Base-by-base conservation (phyloP, 2,329 filamentous ascomycete species). In the Triangularia setosa region DNA sequence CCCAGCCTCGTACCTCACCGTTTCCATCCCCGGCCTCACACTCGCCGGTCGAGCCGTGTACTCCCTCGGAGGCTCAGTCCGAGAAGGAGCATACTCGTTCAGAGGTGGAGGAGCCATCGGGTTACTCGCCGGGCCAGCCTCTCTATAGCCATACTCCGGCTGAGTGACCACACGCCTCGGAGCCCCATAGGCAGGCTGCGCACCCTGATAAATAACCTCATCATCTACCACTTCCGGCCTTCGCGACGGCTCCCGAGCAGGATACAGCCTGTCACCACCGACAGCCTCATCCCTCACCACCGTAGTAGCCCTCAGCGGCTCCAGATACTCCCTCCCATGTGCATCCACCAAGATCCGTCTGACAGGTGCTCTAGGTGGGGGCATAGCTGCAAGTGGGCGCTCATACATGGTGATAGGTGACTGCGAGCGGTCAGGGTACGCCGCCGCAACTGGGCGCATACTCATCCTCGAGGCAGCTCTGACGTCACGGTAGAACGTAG, bases 311-410 rank as follows among this genome's bases (percentile, higher is more conserved):
- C 79, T 80, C 9, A 77, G 71, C 25, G 86, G 84, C 70, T 88
- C 85, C 65, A 83, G 75, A 77, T 93, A 97, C 73, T 92, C 87
- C 74, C 91, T 91, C 48, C 93, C 93, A 75, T 88, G 91, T 67
- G 91, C 87, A 76, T 97, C 93, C 62, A 96, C 82, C 33, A 96
- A 83, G 67, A 97, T 89, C 66, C 89, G 87, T 62, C 88, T 80
- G 55, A 84, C 79, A 18, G 84, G 82, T 6, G 84, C 81, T 58
- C 80, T 75, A 70, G 80, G 80, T 56, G 80, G 80, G 1, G 78
- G 78, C 78, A 85, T 81, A n/a, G 80, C 78, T 30, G 83, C 78
- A 16, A 80, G 73, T 69, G 78, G 73, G 68, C 78, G 73, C 67
- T 82, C 78, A 67, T 78, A 73, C 70, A 79, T 72, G n/a, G n/a